Percentiles rank a stretch among this genome's conserved stretches.
Conservation (phyloP, 208 protist genomes). For the Blastocrithidia nonstop region DNA sequence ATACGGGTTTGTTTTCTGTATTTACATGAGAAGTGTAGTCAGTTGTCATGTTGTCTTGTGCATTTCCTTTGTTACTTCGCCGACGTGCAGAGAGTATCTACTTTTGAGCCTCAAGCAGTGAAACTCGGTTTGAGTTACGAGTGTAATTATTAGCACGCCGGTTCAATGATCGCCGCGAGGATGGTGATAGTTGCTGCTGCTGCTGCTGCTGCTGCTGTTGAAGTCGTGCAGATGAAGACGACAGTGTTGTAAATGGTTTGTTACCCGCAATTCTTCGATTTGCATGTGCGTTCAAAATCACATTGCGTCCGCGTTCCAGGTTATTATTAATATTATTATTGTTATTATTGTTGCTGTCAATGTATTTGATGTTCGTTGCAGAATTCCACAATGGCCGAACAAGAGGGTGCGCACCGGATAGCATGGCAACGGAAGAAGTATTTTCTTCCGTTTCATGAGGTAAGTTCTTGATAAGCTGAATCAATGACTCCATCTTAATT, state of each 20-base stretch:
- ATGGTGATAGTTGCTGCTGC: slow-evolving; percentile 1
- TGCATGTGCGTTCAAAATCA: background rate
- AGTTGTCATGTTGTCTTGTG: too few relatives aligned
- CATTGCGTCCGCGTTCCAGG: background rate
- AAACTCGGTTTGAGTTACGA: too few relatives aligned
- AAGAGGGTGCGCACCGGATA: background rate
- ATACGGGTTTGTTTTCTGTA: too few relatives aligned
- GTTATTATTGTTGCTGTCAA: background rate
- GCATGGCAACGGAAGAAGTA: background rate
- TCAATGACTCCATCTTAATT: too few relatives aligned
- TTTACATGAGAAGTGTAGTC: too few relatives aligned
- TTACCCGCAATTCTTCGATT: background rate
- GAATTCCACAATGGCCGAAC: too few relatives aligned
- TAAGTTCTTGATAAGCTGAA: background rate
- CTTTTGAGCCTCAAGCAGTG: too few relatives aligned
- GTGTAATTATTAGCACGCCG: background rate
- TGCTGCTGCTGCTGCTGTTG: slow-evolving; percentile 1
- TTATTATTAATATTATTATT: background rate
- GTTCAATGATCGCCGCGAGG: background rate
- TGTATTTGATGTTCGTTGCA: background rate
- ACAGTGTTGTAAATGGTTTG: background rate
- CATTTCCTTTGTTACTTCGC: too few relatives aligned
- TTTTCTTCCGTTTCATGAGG: background rate
- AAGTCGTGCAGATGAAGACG: background rate
- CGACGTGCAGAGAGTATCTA: too few relatives aligned